Evolutionary conservation across 2,329 filamentous ascomycete genomes (phyloP), one percentile per base, ranked within the genome.

Genomic region (Colletotrichum musicola): DNA sequence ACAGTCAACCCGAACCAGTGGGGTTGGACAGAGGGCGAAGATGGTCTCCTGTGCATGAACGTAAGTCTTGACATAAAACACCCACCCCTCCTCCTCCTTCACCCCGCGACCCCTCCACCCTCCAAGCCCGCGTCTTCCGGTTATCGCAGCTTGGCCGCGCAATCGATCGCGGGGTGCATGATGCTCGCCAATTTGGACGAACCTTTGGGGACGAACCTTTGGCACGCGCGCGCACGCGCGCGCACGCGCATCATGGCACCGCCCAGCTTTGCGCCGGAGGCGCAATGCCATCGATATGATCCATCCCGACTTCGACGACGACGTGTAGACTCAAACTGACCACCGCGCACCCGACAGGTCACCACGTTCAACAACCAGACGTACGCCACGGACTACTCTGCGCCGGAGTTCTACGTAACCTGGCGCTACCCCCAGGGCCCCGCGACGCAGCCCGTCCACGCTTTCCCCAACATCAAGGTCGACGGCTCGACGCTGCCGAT

Each of bases 1-100:
- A 16, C 65, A 87, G 85, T 87, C 63, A 87, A 88, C 72, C 85
- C 86, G 54, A 88, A 88, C 71, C 85, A 86, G 76, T 88, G 85
- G 85, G 84, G 83, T 71, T 81, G 83, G 73, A 71, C 77, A 22
- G 72, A 76, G 13, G 77, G 77, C 10, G 74, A 77, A 16, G 72
- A 75, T 2, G 84, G 84, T 44, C 74, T 72, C 18, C 74, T 88
- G 27, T 88, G 86, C 74, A 80, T 88, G 81, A 85, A 86, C 77
- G 85, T 87, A 78, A 76, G 85, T 81, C 20, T 56, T 18, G 62
- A 42, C 40, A 42, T n/a, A 42, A 42, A 14, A 42, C 40, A n/a
- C 13, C 13, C 40, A 42, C 40, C 40, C 50, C 62, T 30, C 57
- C 44, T 25, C 22, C 4, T 25, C 22, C 22, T 25, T 25, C 22